A percentile compares a stretch with the other conserved stretches of the same genome.
phyloP scores from a whole-genome alignment of 306 rosid species.

The Argentina anserina region DNA sequence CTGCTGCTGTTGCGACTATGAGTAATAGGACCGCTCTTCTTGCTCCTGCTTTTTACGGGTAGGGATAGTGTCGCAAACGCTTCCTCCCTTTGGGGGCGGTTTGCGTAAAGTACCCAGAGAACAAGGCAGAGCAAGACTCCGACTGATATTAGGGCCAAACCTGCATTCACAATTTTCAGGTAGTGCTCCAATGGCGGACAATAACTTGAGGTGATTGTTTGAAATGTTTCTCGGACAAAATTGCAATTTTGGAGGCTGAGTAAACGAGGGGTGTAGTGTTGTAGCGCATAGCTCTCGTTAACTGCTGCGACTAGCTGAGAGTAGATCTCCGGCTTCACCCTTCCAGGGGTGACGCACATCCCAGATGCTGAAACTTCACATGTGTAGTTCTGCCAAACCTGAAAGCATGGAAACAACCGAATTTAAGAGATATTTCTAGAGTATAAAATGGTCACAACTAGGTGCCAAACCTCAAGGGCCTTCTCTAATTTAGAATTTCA shows the following conservation, averaged over 20 bases:
- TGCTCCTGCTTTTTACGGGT: conserved; percentile 28
- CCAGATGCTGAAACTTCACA: conserved; percentile 64
- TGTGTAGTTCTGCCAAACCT: conserved; percentile 79
- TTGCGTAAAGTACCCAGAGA: conserved; percentile 87
- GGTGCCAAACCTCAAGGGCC: background rate
- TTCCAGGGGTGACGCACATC: conserved; percentile 59
- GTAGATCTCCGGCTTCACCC: conserved; percentile 73
- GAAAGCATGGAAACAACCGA: conserved; percentile 26
- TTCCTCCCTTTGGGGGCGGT: conserved; percentile 86
- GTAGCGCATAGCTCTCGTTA: conserved; percentile 84
- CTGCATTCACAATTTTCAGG: conserved; percentile 67
- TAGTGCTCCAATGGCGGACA: conserved; percentile 73
- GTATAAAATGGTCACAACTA: background rate
- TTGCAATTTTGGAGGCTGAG: conserved; percentile 87
- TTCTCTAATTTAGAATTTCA: background rate
- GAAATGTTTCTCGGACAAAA: conserved; percentile 83
- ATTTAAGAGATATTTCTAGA: background rate
- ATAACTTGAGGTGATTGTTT: conserved; percentile 58
- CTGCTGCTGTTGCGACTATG: conserved; percentile 10
- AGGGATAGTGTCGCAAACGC: conserved; percentile 63
- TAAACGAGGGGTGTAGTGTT: conserved; percentile 80
- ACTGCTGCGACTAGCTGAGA: conserved; percentile 69
- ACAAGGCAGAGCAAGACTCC: conserved; percentile 88
- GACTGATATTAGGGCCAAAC: conserved; percentile 79
- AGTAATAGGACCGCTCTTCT: conserved; percentile 24